These are phyloP conservation scores for Flammula alnicola DNA, from an alignment of 1,284 basidiomycete species.

Conservation along the genomic window DNA sequence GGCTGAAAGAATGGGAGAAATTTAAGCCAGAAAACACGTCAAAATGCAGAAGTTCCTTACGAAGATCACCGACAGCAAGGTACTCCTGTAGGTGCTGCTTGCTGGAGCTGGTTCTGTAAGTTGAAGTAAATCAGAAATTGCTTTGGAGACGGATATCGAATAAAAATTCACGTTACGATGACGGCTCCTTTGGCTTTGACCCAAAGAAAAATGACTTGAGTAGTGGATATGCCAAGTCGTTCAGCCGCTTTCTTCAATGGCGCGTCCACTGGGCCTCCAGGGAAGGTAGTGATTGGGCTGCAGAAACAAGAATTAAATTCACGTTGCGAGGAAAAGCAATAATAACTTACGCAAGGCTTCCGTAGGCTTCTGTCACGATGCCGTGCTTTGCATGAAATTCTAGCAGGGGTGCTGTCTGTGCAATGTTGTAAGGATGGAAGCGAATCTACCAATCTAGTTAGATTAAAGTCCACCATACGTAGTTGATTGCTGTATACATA, in stretches of 20 bases:
- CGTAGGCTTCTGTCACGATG: slow-evolving; percentile 77
- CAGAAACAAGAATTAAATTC: slow-evolving; percentile 3
- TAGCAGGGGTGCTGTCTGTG: slow-evolving; percentile 55
- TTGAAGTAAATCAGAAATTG: not conserved
- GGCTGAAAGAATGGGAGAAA: slow-evolving; percentile 26
- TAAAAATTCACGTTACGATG: slow-evolving; percentile 63
- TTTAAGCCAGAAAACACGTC: not conserved
- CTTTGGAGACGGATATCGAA: not conserved
- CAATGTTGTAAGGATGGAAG: slow-evolving; percentile 77
- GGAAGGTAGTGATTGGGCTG: slow-evolving; percentile 68
- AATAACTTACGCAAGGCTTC: slow-evolving; percentile 58
- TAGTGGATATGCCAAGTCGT: slow-evolving; percentile 61
- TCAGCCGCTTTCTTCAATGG: slow-evolving; percentile 61
- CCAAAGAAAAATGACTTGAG: slow-evolving; percentile 78
- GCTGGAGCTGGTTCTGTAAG: slow-evolving; percentile 65
- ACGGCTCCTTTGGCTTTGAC: slow-evolving; percentile 67
- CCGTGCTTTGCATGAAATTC: slow-evolving; percentile 61
- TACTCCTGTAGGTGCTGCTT: slow-evolving; percentile 70
- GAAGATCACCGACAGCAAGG: slow-evolving; percentile 62
- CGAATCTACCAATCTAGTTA: no score
- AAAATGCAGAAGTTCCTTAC: slow-evolving; percentile 40
- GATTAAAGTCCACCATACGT: no score
- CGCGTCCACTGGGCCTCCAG: slow-evolving; percentile 77
- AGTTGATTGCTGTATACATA: slow-evolving; percentile 32
- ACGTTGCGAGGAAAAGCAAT: not conserved